Conservation (phyloP, 192 early-diverging fungal species). For the Pilobolus umbonatus region DNA sequence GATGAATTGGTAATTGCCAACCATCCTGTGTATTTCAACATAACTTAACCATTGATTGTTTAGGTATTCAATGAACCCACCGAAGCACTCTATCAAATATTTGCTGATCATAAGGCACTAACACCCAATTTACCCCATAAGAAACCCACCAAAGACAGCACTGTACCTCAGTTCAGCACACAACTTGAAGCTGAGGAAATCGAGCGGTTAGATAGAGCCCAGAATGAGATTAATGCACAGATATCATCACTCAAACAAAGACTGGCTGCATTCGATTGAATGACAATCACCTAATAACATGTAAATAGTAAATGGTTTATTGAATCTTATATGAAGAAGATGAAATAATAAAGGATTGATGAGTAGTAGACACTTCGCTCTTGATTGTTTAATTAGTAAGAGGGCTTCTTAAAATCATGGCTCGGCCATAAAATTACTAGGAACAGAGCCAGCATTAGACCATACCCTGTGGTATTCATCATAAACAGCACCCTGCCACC, state of each 20-base stretch:
- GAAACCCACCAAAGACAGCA: constrained; percentile 23
- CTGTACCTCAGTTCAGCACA: constrained; percentile 23
- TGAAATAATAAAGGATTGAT: no score
- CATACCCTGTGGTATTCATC: neutral
- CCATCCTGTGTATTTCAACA: neutral
- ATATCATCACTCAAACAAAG: constrained; percentile 20
- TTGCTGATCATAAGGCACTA: constrained; percentile 28
- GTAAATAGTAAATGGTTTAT: no score
- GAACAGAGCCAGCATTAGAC: neutral
- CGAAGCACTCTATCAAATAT: constrained; percentile 28
- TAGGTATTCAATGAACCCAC: constrained; percentile 42
- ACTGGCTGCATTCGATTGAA: constrained; percentile 17
- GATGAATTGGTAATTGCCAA: constrained; percentile 75
- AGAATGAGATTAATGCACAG: constrained; percentile 32
- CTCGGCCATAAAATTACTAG: neutral
- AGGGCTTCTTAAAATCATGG: no score
- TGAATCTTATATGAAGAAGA: no score
- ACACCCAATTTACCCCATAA: constrained; percentile 23
- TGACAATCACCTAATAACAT: no score
- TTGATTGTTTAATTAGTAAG: no score
- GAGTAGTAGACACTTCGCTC: no score
- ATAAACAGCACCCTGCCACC: neutral
- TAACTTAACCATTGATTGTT: no score
- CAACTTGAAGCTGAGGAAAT: constrained; percentile 36
- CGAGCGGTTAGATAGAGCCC: constrained; percentile 27